These are phyloP conservation scores for Penicillium salamii DNA, from an alignment of 495 filamentous ascomycete species.

Conservation along the genomic window DNA sequence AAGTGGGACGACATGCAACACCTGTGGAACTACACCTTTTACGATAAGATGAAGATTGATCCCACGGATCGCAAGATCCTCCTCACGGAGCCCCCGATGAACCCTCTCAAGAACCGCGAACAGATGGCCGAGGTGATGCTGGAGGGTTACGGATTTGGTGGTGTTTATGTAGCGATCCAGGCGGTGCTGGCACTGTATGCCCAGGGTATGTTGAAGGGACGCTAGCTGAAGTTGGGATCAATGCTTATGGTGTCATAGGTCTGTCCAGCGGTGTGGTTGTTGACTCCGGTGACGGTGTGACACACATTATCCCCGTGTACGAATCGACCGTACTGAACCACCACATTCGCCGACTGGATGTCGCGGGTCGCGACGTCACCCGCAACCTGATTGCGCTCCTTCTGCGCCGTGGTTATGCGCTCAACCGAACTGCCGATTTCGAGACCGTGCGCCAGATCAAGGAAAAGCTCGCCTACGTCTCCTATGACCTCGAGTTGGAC, in stretches of 20 bases:
- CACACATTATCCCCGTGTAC: conserved; percentile 97
- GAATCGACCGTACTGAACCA: conserved; percentile 97
- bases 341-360: conserved; percentile 87
- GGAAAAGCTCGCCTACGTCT: conserved; percentile 99
- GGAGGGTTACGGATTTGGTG: conserved; percentile 91
- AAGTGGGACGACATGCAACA: conserved; percentile 99
- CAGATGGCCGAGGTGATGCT: conserved; percentile 99
- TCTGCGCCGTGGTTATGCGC: conserved; percentile 89
- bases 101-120: conserved; percentile 91
- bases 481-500: conserved; percentile 95
- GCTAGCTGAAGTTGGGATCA: background rate
- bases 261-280: conserved; percentile 95
- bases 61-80: conserved; percentile 93
- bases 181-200: conserved; percentile 96
- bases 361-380: conserved; percentile 95
- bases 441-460: conserved; percentile 99
- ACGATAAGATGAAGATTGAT: conserved; percentile 92
- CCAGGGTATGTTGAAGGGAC: conserved; percentile 59
- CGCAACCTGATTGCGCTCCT: conserved; percentile 95
- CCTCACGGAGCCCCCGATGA: conserved; percentile 96
- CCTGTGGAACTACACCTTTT: conserved; percentile 98
- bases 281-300: conserved; percentile 96
- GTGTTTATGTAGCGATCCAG: conserved; percentile 98
- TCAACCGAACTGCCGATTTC: conserved; percentile 98
- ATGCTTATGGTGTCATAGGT: conserved; percentile 47